Evolutionary conservation across 2,329 filamentous ascomycete genomes (phyloP).

Genomic region (Phaeosphaeria sp.): DNA sequence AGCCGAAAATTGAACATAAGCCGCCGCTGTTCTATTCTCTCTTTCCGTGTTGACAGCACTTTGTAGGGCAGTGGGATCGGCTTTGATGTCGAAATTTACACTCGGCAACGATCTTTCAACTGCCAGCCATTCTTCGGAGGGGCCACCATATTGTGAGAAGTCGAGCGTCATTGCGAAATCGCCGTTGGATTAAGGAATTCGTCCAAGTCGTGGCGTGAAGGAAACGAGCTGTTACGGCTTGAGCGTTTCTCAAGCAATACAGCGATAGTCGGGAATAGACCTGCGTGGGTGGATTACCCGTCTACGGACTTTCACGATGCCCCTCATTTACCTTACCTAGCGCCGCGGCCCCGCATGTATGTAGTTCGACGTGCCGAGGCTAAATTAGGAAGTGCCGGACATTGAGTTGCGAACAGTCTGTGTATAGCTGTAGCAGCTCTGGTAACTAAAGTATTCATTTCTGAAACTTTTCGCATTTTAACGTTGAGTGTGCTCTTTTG

Average conservation of each 20-base stretch:
- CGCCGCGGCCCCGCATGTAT: neutral
- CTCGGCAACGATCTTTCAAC: slow-evolving; percentile 37
- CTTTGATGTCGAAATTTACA: slow-evolving; percentile 25
- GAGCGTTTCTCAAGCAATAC: too few relatives aligned
- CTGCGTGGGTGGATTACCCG: too few relatives aligned
- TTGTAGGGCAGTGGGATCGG: slow-evolving; percentile 21
- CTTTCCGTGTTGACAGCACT: slow-evolving; percentile 30
- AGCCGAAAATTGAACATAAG: slow-evolving; percentile 27
- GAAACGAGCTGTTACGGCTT: too few relatives aligned
- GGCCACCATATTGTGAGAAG: slow-evolving; percentile 40
- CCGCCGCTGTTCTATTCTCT: slow-evolving; percentile 25
- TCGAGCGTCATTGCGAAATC: slow-evolving; percentile 17
- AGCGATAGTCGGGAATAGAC: too few relatives aligned
- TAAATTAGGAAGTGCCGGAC: neutral
- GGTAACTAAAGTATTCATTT: neutral
- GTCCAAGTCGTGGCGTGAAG: too few relatives aligned
- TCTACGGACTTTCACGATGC: too few relatives aligned
- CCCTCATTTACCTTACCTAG: too few relatives aligned
- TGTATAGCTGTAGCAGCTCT: neutral
- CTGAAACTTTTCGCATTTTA: too few relatives aligned
- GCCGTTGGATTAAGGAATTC: neutral
- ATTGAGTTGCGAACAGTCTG: neutral
- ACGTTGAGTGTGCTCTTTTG: too few relatives aligned
- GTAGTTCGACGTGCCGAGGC: neutral
- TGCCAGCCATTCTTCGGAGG: slow-evolving; percentile 43